Evolutionary conservation across 2,329 filamentous ascomycete species (phyloP).

Genomic region (Mycosphaerella sp.): DNA sequence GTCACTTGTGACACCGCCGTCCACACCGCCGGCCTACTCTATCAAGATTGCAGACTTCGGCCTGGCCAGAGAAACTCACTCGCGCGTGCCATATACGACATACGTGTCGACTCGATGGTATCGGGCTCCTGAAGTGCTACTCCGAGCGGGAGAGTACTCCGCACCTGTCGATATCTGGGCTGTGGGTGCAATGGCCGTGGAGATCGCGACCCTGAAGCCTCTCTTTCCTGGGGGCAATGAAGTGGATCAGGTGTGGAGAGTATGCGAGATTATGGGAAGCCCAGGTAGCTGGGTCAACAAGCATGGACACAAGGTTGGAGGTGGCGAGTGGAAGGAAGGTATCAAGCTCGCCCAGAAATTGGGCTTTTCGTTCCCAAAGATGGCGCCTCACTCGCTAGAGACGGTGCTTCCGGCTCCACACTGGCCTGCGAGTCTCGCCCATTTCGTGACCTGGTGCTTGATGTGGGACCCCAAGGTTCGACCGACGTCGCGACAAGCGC

Average conservation of each 20-base stretch:
- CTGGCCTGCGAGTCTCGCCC: conserved; percentile 80
- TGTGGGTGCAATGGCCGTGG: conserved; percentile 95
- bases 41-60: conserved; percentile 99
- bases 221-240: conserved; percentile 97
- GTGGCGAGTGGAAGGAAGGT: conserved; percentile 96
- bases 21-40: conserved; percentile 86
- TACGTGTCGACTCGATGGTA: conserved; percentile 99
- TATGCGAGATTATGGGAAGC: conserved; percentile 99
- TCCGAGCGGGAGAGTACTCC: conserved; percentile 93
- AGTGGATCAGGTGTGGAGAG: conserved; percentile 97
- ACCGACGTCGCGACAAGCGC: conserved; percentile 87
- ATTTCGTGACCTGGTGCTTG: conserved; percentile 97
- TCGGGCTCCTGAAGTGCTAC: conserved; percentile 82
- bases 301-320: conserved; percentile 75
- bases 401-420: conserved; percentile 84
- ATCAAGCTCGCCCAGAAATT: conserved; percentile 89
- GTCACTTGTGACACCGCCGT: conserved; percentile 84
- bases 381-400: conserved; percentile 96
- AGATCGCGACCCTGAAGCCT: conserved; percentile 92
- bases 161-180: conserved; percentile 99
- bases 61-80: conserved; percentile 93
- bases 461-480: conserved; percentile 97
- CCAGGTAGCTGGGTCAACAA: conserved; percentile 98
- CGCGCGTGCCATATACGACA: conserved; percentile 92
- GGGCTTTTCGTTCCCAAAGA: conserved; percentile 97